Evolutionary conservation across 78 protist genomes (phyloP).

Genomic region (Isochrysis galbana): DNA sequence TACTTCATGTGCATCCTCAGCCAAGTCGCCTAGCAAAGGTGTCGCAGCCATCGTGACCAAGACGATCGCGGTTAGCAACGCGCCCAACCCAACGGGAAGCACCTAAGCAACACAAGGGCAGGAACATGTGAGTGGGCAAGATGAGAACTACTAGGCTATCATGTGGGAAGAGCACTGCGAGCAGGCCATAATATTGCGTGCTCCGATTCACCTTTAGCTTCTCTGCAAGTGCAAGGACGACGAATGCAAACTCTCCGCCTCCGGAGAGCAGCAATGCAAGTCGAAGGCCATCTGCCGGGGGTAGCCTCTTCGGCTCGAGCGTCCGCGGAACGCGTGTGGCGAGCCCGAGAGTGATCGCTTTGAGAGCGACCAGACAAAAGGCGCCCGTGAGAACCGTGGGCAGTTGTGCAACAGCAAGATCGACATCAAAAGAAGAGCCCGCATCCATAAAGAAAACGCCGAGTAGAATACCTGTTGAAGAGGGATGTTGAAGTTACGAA

Average conservation of each 20-base stretch:
- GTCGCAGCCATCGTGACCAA: background rate
- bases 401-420: background rate
- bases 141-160: too few relatives aligned
- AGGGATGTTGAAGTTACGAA: too few relatives aligned
- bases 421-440: background rate
- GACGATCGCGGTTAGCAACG: background rate
- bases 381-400: background rate
- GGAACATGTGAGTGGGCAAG: too few relatives aligned
- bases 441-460: background rate
- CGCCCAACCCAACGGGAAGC: background rate
- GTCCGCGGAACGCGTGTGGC: background rate
- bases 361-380: background rate
- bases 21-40: slow-evolving; percentile 6
- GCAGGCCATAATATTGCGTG: too few relatives aligned
- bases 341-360: background rate
- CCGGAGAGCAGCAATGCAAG: background rate
- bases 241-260: background rate
- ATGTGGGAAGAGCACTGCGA: too few relatives aligned
- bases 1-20: background rate
- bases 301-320: too few relatives aligned
- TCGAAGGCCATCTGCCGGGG: background rate
- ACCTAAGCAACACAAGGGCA: too few relatives aligned
- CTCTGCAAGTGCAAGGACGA: background rate
- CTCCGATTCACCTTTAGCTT: background rate
- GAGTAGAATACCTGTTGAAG: too few relatives aligned